A percentile compares a stretch with the other conserved stretches of the same genome.
Evolutionary conservation across 768 basidiomycete species (phyloP).

Genomic region (Austroboletus festivus): DNA sequence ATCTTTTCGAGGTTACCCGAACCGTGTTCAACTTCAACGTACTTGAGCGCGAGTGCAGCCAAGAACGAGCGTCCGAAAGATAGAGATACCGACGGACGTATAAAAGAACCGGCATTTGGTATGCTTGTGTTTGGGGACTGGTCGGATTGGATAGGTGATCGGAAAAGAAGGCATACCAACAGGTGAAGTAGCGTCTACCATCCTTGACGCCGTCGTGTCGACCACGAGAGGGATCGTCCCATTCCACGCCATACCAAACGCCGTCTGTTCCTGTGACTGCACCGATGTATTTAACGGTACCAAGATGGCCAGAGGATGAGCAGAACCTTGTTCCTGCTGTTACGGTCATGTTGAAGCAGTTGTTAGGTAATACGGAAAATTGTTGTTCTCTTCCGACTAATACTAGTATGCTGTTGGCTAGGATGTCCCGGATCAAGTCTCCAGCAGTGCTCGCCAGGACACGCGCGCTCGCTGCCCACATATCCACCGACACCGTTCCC

Average conservation of each 20-base stretch:
- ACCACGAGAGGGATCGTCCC: constrained; percentile 83
- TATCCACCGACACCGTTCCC: constrained; percentile 26
- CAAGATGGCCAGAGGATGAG: constrained; percentile 47
- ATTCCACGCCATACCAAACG: constrained; percentile 94
- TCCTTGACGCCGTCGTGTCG: constrained; percentile 86
- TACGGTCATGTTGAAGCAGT: neutral
- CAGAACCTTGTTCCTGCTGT: constrained; percentile 54
- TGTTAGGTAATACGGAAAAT: too few relatives aligned
- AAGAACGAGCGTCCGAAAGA: constrained; percentile 70
- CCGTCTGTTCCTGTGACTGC: constrained; percentile 60
- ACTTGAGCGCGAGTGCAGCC: constrained; percentile 71
- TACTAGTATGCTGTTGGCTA: constrained; percentile 32
- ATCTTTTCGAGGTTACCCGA: constrained; percentile 56
- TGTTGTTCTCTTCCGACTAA: too few relatives aligned
- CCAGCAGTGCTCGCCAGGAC: constrained; percentile 29
- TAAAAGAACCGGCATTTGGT: constrained; percentile 71
- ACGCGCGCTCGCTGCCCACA: constrained; percentile 34
- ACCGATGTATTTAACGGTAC: constrained; percentile 72
- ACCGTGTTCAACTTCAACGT: constrained; percentile 62
- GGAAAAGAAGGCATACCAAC: constrained; percentile 48
- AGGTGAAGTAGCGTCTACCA: constrained; percentile 73
- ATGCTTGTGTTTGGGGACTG: constrained; percentile 39
- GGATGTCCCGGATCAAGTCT: constrained; percentile 28
- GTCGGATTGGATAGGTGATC: constrained; percentile 9
- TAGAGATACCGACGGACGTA: constrained; percentile 60